These are phyloP conservation scores for Crataegus laevigata DNA, from an alignment of 306 rosid genomes.

Conservation along the genomic window DNA sequence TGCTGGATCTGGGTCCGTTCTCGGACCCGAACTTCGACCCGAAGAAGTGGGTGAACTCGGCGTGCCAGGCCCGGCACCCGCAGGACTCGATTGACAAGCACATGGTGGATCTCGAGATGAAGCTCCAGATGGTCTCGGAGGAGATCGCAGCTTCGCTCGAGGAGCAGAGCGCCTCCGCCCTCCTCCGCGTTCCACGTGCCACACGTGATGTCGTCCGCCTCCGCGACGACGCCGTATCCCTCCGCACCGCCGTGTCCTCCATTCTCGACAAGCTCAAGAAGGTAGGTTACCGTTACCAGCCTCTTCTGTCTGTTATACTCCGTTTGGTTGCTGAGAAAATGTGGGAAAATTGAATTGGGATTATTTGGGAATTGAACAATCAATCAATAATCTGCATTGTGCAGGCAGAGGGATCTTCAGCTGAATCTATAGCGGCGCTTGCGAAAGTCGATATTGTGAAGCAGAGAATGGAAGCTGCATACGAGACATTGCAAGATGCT, in stretches of 20 bases:
- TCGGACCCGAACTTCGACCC: slow-evolving; percentile 76
- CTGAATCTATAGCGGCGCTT: slow-evolving; percentile 92
- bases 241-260: slow-evolving; percentile 73
- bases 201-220: slow-evolving; percentile 87
- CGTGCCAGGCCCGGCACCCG: slow-evolving; percentile 77
- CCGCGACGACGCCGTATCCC: slow-evolving; percentile 86
- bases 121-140: slow-evolving; percentile 89
- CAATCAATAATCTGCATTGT: background rate
- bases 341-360: background rate
- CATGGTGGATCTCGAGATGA: slow-evolving; percentile 83
- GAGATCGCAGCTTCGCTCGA: slow-evolving; percentile 90
- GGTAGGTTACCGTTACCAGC: slow-evolving; percentile 22
- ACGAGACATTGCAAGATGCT: slow-evolving; percentile 95
- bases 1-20: slow-evolving; percentile 93
- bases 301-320: background rate
- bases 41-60: slow-evolving; percentile 93
- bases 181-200: slow-evolving; percentile 93
- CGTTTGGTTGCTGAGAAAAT: slow-evolving; percentile 7
- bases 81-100: slow-evolving; percentile 81
- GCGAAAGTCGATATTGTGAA: slow-evolving; percentile 87
- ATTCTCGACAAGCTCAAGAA: slow-evolving; percentile 90
- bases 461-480: slow-evolving; percentile 99
- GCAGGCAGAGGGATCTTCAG: slow-evolving; percentile 96
- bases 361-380: background rate
- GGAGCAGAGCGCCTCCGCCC: slow-evolving; percentile 84